Evolutionary conservation across 2,329 filamentous ascomycete species (phyloP), one percentile per base, ranked within the genome.

Genomic region (Hirsutella thompsonii): DNA sequence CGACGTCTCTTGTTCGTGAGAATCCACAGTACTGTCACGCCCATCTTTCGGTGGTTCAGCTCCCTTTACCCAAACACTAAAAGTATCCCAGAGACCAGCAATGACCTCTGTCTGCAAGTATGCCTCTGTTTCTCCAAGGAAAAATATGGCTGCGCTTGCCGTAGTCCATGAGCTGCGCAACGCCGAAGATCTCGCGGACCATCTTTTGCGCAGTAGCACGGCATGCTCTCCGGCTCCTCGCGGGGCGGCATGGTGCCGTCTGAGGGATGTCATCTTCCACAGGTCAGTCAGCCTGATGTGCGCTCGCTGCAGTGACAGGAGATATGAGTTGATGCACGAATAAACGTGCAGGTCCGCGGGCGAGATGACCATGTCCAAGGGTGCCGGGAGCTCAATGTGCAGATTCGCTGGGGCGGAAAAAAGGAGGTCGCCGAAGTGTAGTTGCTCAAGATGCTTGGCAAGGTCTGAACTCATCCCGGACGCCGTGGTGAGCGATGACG

Each of bases 101-200:
- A 95, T 81, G 6, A 96, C 81, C 54, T 94, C 88, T 1, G 84
- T 86, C 58, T 95, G 90, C 36, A 96, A 78, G 52, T 94, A 96
- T 3, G 79, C 79, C 49, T 90, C 83, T 13, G 86, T 81, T 56
- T 95, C 89, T 0, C 84, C 86, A 3, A 96, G 69, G 50, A 96
- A 83, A 62, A 94, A 95, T 4, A 94, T 76, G 2, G 86, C 82
- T 2, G 88, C 84, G 53, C 84, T 88, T 50, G 83, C 82, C 0
- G 86, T 93, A 0, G 88, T 90, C 92, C 92, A 98, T 1, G 90
- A 75, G 47, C 79, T 82, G 14, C 92, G 78, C 71, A 94, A 83
- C 1, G 75, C 72, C 28, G 70, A 68, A 4, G 74, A 71, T 16
- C 90, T 73, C 14, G 65, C 56, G 20, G 76, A 76, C 49, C 79